A percentile compares a stretch with the other conserved stretches of the same genome.
Evolutionary conservation across 2,329 filamentous ascomycete genomes (phyloP).

Genomic region (Myriosclerotinia scirpicola): DNA sequence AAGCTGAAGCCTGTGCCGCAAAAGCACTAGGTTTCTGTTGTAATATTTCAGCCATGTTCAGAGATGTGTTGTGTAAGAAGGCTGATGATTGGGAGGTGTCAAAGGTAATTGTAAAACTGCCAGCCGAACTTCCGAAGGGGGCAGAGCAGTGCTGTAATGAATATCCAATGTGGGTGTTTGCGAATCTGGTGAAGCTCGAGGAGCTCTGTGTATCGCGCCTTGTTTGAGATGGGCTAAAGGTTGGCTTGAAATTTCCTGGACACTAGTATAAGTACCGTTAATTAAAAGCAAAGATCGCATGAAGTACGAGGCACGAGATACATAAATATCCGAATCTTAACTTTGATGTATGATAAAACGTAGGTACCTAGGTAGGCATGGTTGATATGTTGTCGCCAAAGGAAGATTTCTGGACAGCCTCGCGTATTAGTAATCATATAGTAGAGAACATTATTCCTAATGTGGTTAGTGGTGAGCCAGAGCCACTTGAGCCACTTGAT

Average conservation of each 20-base stretch:
- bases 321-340: not conserved
- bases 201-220: not conserved
- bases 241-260: not conserved
- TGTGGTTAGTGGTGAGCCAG: not conserved
- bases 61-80: not conserved
- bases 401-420: slow-evolving; percentile 12
- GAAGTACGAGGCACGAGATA: not conserved
- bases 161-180: not conserved
- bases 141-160: not conserved
- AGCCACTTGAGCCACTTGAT: too few relatives aligned
- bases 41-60: slow-evolving; percentile 21
- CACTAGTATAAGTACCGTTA: not conserved
- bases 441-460: not conserved
- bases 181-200: slow-evolving; percentile 13
- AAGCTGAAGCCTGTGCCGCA: slow-evolving; percentile 24
- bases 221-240: slow-evolving; percentile 1
- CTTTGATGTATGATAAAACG: not conserved
- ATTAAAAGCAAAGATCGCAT: not conserved
- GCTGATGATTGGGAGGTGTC: not conserved
- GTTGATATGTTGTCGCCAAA: not conserved
- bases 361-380: not conserved
- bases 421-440: slow-evolving; percentile 12
- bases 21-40: slow-evolving; percentile 20
- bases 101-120: not conserved
- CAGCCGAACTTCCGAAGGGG: slow-evolving; percentile 8